A percentile compares a stretch with the other conserved stretches of the same genome.
phyloP scores from a whole-genome alignment of 768 basidiomycete species.

The Porphyrellus cyaneotinctus region DNA sequence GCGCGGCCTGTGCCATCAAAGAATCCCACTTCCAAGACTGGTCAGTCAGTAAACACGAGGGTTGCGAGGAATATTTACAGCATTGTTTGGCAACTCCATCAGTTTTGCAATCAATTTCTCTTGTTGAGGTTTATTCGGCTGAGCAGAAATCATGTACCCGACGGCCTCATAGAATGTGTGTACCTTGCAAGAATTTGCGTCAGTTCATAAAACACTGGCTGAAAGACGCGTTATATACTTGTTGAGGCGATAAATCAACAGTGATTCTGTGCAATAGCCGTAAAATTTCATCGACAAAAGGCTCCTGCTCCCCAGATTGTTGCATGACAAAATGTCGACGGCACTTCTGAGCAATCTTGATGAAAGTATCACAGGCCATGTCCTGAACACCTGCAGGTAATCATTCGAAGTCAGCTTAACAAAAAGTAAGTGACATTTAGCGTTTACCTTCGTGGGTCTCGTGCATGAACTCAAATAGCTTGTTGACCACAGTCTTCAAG shows the following conservation, averaged over 20 bases:
- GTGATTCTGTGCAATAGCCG: conserved; percentile 90
- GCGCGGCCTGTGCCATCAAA: conserved; percentile 91
- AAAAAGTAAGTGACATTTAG: background rate
- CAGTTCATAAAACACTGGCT: conserved; percentile 2
- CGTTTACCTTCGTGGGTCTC: conserved; percentile 90
- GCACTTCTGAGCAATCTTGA: conserved; percentile 99
- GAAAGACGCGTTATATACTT: conserved; percentile 34
- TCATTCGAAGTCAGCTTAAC: conserved; percentile 1
- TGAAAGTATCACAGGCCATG: conserved; percentile 99
- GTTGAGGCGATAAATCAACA: conserved; percentile 88
- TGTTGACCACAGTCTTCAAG: conserved; percentile 99
- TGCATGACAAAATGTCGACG: conserved; percentile 98
- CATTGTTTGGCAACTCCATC: conserved; percentile 97
- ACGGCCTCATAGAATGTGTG: conserved; percentile 99
- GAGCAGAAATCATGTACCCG: conserved; percentile 98
- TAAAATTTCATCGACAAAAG: conserved; percentile 96
- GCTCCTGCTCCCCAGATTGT: conserved; percentile 94
- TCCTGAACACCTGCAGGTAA: conserved; percentile 82
- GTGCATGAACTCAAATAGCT: conserved; percentile 99
- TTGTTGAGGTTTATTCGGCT: conserved; percentile 95
- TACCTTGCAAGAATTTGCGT: conserved; percentile 40
- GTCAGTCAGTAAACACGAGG: background rate
- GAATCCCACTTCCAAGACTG: conserved; percentile 77
- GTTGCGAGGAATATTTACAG: conserved; percentile 49
- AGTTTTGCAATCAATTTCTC: conserved; percentile 91